Evolutionary conservation across 163 green algal species (phyloP).

Genomic region (Chlorella variabilis): DNA sequence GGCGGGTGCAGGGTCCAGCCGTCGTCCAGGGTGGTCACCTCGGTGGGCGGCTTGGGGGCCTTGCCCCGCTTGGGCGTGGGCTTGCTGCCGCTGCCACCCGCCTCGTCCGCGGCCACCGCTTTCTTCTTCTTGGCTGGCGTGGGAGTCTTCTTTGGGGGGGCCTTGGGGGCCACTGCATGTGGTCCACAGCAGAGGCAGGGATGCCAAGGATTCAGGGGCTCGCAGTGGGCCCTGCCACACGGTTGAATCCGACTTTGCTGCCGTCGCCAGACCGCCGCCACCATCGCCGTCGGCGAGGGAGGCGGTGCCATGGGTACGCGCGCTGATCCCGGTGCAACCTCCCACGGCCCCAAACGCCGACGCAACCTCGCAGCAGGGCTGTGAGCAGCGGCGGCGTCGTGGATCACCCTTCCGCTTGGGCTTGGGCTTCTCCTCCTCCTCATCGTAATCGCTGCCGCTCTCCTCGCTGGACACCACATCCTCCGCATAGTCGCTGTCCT

Average conservation of each 20-base stretch:
- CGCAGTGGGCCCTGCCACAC: too few species aligned
- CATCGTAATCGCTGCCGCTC: constrained; percentile 19
- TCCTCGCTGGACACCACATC: background rate
- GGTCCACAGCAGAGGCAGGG: background rate
- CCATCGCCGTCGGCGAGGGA: too few species aligned
- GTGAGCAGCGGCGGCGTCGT: too few species aligned
- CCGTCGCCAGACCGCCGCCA: too few species aligned
- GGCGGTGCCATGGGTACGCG: too few species aligned
- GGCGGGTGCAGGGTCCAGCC: constrained; percentile 51
- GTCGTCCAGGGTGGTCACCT: constrained; percentile 17
- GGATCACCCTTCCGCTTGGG: constrained; percentile 11
- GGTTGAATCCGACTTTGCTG: too few species aligned
- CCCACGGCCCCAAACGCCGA: too few species aligned
- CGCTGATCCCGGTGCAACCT: too few species aligned
- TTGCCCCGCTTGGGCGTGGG: background rate
- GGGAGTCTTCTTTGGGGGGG: background rate
- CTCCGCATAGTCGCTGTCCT: background rate
- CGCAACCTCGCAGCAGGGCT: too few species aligned
- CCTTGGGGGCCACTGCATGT: background rate
- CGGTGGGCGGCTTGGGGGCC: constrained; percentile 9
- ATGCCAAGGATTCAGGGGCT: too few species aligned
- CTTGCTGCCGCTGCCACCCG: background rate
- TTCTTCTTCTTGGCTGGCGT: constrained; percentile 5
- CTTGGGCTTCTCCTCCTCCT: constrained; percentile 18
- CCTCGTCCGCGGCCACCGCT: background rate